Base-by-base conservation (phyloP, 78 protist genomes). In the Protostelium mycophagum region DNA sequence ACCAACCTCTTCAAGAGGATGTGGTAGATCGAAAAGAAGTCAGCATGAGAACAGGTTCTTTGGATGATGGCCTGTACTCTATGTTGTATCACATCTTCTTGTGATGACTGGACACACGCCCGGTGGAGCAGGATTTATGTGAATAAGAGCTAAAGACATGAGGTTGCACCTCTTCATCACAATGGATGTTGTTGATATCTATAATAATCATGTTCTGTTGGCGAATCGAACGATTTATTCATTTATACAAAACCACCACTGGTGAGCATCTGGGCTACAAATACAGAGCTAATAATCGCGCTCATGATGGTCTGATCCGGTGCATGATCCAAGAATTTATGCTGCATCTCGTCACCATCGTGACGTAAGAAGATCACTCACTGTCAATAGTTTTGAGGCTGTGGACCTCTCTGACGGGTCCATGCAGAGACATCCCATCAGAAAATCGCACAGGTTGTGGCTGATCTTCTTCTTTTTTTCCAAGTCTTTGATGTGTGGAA, bases 321-420 rank as follows among this genome's bases (percentile, higher is more conserved):
- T 51, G 73, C 73, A 51, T 51, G 5, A 16, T 51, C 73, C 16
- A 51, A 51, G 73, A 51, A 51, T 16, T 51, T 51, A 16, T 51
- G 73, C 73, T 51, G 73, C 16, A 16, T 25, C 16, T 5, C 16
- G 73, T 51, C 73, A 51, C 31, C 16, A 16, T 5, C 5, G 5
- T 51, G 31, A 25, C 73, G 16, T 86, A 1, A 1, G 35, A 28
- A 31, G 38, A 88, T n/a, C 0, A 88, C 91, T 25, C 87, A 90
- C 92, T 85, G 92, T 89, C 34, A 92, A 28, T 34, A 92, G 85
- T 89, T 92, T 89, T n/a, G 86, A 88, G 1, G 94, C 94, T 35
- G 94, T 86, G 51, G 87, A n/a, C 88, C 94, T 85, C 83, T 88
- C 87, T 1, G 89, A 5, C 1, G 94, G 94, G 63, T 92, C 94